Conservation (phyloP, 169 alveolate genomes). For the Eimeria brunetti region DNA sequence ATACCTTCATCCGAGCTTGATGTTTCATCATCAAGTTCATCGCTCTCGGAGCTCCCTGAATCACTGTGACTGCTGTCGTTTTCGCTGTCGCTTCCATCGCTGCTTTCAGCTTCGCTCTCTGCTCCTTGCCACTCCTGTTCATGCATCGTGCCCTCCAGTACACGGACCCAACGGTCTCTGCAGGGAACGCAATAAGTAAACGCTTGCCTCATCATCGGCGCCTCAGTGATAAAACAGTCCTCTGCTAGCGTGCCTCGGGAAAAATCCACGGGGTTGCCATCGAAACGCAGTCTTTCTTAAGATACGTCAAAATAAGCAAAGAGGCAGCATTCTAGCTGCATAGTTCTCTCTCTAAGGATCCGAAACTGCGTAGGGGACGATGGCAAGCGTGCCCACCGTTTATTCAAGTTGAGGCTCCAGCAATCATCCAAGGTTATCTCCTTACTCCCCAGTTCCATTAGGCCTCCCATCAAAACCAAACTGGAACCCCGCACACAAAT, state of each 20-base stretch:
- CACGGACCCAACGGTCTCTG: constrained; percentile 85
- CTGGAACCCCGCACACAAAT: constrained; percentile 83
- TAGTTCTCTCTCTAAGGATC: not conserved
- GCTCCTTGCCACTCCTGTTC: constrained; percentile 83
- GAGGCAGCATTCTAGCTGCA: not conserved
- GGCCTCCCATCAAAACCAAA: constrained; percentile 87
- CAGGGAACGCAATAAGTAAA: not conserved
- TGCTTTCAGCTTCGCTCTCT: constrained; percentile 82
- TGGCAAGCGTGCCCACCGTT: constrained; percentile 75
- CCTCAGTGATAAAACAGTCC: not conserved
- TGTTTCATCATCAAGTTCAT: not conserved
- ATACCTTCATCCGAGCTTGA: constrained; percentile 53
- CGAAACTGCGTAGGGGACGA: not conserved
- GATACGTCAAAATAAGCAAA: not conserved
- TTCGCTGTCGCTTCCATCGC: constrained; percentile 46
- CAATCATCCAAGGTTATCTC: constrained; percentile 88
- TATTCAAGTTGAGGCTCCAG: constrained; percentile 88
- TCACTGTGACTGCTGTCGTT: constrained; percentile 29
- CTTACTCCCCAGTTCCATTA: constrained; percentile 86
- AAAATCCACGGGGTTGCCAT: not conserved
- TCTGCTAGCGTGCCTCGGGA: not conserved
- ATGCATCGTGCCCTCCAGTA: constrained; percentile 85
- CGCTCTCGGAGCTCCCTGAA: constrained; percentile 32
- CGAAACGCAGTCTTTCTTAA: not conserved
- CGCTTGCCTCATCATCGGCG: not conserved